These are phyloP conservation scores for Vitellaria paradoxa DNA, from an alignment of 179 eudicot species.

Conservation along the genomic window DNA sequence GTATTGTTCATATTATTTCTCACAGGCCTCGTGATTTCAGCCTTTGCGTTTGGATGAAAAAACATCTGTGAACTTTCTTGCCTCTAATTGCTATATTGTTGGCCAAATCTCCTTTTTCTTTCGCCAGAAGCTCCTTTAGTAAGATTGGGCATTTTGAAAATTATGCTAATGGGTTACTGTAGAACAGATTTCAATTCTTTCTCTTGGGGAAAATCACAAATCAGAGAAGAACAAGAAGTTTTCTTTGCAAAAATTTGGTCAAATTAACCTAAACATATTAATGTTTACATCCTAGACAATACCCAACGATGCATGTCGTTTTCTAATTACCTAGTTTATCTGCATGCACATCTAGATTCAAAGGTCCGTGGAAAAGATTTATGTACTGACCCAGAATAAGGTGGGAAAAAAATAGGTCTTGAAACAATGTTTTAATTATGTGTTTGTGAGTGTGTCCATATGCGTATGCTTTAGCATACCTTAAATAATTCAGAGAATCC, in stretches of 20 bases:
- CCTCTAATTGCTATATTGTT: background rate
- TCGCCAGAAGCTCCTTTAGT: background rate
- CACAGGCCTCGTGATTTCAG: background rate
- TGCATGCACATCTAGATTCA: background rate
- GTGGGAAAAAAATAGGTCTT: background rate
- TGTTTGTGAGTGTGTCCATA: no score
- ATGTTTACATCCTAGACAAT: background rate
- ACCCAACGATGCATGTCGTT: background rate
- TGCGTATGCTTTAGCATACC: background rate
- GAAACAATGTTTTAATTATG: background rate
- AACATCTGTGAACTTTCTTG: background rate
- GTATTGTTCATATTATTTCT: background rate
- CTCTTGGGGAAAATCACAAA: background rate
- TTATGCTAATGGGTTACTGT: background rate
- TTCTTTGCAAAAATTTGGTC: background rate
- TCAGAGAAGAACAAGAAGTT: background rate
- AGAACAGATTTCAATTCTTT: background rate
- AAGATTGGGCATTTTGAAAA: background rate
- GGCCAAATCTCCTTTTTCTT: background rate
- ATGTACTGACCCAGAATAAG: background rate
- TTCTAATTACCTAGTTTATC: background rate
- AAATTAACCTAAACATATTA: background rate
- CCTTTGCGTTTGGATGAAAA: background rate
- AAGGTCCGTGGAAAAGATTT: background rate
- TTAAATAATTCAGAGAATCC: background rate